Evolutionary conservation across 805 yeast genomes (phyloP).

Genomic region (Wickerhamiella nectarea): DNA sequence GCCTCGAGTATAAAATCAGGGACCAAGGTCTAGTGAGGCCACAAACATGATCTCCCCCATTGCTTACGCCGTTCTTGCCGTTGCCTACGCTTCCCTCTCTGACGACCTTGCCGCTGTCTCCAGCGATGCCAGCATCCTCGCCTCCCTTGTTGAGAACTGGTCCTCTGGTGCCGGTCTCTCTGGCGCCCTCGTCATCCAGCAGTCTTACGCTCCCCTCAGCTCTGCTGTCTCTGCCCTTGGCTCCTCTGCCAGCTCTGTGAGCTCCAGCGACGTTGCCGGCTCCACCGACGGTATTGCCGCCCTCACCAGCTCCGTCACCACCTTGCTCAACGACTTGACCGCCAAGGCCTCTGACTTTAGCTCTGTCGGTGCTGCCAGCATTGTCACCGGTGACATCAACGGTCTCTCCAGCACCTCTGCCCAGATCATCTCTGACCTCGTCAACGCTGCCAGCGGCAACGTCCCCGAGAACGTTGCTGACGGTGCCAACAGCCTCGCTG

Average conservation of each 20-base stretch:
- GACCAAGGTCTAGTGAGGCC: not conserved
- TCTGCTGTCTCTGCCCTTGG: slow-evolving; percentile 7
- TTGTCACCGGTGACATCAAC: slow-evolving; percentile 19
- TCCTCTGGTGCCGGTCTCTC: slow-evolving; percentile 11
- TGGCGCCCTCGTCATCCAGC: slow-evolving; percentile 16
- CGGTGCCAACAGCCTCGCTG: slow-evolving; percentile 9
- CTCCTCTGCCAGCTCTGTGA: slow-evolving; percentile 5
- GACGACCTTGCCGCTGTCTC: slow-evolving; percentile 17
- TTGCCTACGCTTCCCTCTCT: slow-evolving; percentile 10
- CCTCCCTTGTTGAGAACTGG: slow-evolving; percentile 11
- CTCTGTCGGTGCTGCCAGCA: slow-evolving; percentile 17
- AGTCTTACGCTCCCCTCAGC: slow-evolving; percentile 11
- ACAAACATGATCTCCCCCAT: slow-evolving; percentile 4
- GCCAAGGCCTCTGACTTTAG: slow-evolving; percentile 18
- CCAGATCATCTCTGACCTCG: slow-evolving; percentile 12
- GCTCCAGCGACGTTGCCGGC: slow-evolving; percentile 6
- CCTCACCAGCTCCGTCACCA: slow-evolving; percentile 11
- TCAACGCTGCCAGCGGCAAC: slow-evolving; percentile 10
- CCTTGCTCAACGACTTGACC: slow-evolving; percentile 15
- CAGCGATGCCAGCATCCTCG: slow-evolving; percentile 36
- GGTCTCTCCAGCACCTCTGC: slow-evolving; percentile 15
- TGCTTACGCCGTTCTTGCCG: slow-evolving; percentile 12
- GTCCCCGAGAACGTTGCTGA: slow-evolving; percentile 11
- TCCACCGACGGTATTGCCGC: slow-evolving; percentile 9
- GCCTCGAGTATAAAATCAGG: not conserved